Conservation (phyloP, 2,329 filamentous ascomycete species). For the Nigrospora osmanthi region DNA sequence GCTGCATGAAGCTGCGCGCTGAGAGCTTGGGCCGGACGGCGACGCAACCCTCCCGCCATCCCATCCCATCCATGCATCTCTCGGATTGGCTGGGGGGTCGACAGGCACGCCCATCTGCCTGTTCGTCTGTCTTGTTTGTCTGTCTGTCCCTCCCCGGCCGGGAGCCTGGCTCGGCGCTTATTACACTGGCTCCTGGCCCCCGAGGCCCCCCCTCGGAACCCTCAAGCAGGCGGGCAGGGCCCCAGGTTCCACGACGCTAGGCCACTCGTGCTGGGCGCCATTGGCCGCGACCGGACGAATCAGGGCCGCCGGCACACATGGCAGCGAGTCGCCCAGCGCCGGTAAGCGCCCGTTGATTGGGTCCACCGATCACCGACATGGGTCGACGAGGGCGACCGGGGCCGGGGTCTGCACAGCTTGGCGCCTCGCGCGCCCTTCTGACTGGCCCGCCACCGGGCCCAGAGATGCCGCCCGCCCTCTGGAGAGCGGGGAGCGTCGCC, state of each 20-base stretch:
- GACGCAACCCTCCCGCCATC: not conserved
- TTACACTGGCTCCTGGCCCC: not conserved
- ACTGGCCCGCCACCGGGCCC: slow-evolving; percentile 16
- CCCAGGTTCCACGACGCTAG: not conserved
- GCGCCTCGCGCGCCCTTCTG: slow-evolving; percentile 18
- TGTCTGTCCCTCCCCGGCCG: no score
- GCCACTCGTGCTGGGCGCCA: slow-evolving; percentile 9
- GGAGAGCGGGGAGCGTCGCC: no score
- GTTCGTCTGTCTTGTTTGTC: no score
- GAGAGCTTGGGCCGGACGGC: not conserved
- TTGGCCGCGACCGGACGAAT: slow-evolving; percentile 18
- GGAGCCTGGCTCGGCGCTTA: slow-evolving; percentile 3
- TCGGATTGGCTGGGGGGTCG: no score
- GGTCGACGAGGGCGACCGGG: not conserved
- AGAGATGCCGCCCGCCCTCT: slow-evolving; percentile 16
- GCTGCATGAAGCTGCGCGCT: not conserved
- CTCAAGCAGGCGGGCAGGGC: no score
- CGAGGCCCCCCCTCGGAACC: no score
- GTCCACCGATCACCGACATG: slow-evolving; percentile 7
- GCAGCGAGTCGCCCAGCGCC: slow-evolving; percentile 20
- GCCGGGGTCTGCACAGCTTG: slow-evolving; percentile 14
- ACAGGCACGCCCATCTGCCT: no score
- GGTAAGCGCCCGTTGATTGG: slow-evolving; percentile 16
- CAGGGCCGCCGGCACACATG: slow-evolving; percentile 13
- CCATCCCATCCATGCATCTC: no score